Conservation (phyloP, 768 basidiomycete genomes). For the Filobasidium wieringae region DNA sequence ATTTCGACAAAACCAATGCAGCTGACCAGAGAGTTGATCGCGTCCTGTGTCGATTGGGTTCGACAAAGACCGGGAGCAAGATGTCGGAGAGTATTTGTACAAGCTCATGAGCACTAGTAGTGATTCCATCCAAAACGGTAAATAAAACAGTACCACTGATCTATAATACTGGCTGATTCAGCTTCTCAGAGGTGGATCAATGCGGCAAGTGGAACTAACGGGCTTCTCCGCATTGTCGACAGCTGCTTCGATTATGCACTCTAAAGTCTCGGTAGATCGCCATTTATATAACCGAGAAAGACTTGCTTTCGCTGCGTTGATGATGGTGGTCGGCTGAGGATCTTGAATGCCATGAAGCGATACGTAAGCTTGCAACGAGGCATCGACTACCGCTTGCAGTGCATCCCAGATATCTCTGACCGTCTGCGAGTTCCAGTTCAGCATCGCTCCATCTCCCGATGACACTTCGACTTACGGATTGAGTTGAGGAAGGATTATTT, state of each 20-base stretch:
- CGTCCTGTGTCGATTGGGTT: not conserved
- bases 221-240: not conserved
- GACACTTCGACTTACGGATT: no score
- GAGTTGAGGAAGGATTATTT: no score
- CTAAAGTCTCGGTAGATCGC: not conserved
- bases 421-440: no score
- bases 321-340: not conserved
- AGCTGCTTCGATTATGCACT: not conserved
- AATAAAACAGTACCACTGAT: no score
- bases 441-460: no score
- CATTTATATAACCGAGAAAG: not conserved
- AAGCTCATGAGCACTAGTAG: not conserved
- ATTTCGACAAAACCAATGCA: not conserved
- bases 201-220: no score
- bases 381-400: not conserved
- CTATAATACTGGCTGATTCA: no score
- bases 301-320: not conserved
- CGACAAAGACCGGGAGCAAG: not conserved
- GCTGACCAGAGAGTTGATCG: conserved; percentile 1
- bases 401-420: no score
- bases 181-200: no score
- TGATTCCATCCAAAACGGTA: not conserved
- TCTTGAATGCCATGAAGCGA: not conserved
- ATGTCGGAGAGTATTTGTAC: conserved; percentile 1
- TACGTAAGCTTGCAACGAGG: not conserved